Percentiles rank a stretch among this genome's conserved stretches.
These are phyloP conservation scores for Candida methanosorbosa DNA, from an alignment of 805 yeast species.

Conservation along the genomic window DNA sequence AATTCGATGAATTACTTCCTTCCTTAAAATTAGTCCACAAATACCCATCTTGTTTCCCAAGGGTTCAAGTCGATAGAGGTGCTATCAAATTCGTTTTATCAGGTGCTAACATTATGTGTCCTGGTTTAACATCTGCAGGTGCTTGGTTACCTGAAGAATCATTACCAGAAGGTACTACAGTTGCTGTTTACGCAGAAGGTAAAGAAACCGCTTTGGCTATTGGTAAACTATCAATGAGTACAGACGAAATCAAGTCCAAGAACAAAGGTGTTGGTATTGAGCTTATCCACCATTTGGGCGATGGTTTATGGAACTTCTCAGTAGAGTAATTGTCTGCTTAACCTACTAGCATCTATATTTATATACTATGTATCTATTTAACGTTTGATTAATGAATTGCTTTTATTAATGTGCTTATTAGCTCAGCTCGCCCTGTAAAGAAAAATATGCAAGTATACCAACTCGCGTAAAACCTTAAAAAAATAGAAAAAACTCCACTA, in stretches of 20 bases:
- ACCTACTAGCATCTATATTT: too few relatives aligned
- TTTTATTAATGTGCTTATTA: too few relatives aligned
- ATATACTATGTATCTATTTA: too few relatives aligned
- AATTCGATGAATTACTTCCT: slow-evolving; percentile 74
- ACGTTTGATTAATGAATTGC: too few relatives aligned
- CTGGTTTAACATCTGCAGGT: slow-evolving; percentile 83
- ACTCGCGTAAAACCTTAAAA: too few relatives aligned
- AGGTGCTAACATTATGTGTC: slow-evolving; percentile 97
- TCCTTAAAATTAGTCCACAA: slow-evolving; percentile 67
- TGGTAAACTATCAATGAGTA: slow-evolving; percentile 81
- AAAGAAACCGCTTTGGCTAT: slow-evolving; percentile 86
- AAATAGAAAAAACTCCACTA: too few relatives aligned
- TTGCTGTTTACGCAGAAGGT: slow-evolving; percentile 84
- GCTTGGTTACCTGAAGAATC: slow-evolving; percentile 74
- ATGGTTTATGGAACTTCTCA: slow-evolving; percentile 70
- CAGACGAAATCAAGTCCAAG: slow-evolving; percentile 73
- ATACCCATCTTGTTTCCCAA: slow-evolving; percentile 77
- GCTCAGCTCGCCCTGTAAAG: too few relatives aligned
- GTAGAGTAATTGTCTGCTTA: slow-evolving; percentile 35
- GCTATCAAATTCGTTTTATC: slow-evolving; percentile 93
- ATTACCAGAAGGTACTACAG: slow-evolving; percentile 58
- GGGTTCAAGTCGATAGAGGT: slow-evolving; percentile 88
- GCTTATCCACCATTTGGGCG: slow-evolving; percentile 75
- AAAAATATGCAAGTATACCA: too few relatives aligned
- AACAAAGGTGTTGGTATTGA: slow-evolving; percentile 91